These are phyloP conservation scores for Phytophthora sansomeana DNA, from an alignment of 352 stramenopile genomes.

Conservation along the genomic window DNA sequence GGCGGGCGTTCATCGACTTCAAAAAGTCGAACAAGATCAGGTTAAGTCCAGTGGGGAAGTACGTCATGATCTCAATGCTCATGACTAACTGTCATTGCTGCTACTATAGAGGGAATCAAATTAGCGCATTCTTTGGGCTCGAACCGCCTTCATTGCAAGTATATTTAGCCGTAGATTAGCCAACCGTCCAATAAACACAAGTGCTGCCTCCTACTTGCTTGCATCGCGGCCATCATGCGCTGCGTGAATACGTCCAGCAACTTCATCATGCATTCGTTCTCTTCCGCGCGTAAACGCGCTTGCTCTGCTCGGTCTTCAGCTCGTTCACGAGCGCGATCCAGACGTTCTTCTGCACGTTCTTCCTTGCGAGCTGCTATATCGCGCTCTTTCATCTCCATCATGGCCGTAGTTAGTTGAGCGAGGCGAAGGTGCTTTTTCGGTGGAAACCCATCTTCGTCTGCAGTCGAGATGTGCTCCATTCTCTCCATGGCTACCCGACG, in stretches of 20 bases:
- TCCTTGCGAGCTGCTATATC: not conserved
- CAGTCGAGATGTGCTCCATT: not conserved
- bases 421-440: not conserved
- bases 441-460: too few species aligned
- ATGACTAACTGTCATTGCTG: conserved; percentile 7
- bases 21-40: conserved; percentile 10
- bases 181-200: not conserved
- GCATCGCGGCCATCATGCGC: conserved; percentile 1
- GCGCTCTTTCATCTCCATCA: conserved; percentile 9
- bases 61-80: conserved; percentile 9
- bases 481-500: not conserved
- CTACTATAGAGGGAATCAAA: conserved; percentile 1
- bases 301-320: conserved; percentile 5
- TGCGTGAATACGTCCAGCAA: conserved; percentile 11
- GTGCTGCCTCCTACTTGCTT: not conserved
- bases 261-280: conserved; percentile 4
- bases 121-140: not conserved
- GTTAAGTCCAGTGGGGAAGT: conserved; percentile 4
- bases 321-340: not conserved
- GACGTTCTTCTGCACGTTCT: not conserved
- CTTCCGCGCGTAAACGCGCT: conserved; percentile 1
- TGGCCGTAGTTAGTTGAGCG: not conserved
- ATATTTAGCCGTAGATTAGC: not conserved
- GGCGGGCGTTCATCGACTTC: conserved; percentile 6
- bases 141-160: not conserved